A percentile compares a stretch with the other conserved stretches of the same genome.
phyloP scores from a whole-genome alignment of 2,329 filamentous ascomycete genomes.

The Fusarium sp. region DNA sequence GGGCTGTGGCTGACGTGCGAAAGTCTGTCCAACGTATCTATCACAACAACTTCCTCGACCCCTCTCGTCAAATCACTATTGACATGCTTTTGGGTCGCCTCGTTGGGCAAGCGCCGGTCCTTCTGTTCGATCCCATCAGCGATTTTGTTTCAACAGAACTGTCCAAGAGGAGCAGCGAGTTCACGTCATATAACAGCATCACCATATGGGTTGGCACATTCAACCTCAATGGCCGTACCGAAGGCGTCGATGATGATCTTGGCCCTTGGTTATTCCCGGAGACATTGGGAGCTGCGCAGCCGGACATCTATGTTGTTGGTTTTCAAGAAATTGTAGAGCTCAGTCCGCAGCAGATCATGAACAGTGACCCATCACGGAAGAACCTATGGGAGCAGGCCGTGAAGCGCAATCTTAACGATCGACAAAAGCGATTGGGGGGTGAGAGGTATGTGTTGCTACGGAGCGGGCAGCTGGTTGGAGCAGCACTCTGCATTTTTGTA shows the following conservation, averaged over 20 bases:
- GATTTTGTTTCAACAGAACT: constrained; percentile 86
- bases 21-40: constrained; percentile 95
- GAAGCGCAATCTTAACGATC: constrained; percentile 75
- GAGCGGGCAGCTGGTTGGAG: constrained; percentile 93
- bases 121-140: constrained; percentile 92
- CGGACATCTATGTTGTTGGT: constrained; percentile 87
- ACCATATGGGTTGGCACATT: constrained; percentile 89
- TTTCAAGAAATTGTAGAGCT: constrained; percentile 99
- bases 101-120: constrained; percentile 82
- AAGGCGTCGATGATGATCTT: constrained; percentile 80
- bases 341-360: constrained; percentile 98
- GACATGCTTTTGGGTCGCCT: constrained; percentile 89
- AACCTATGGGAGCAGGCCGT: constrained; percentile 88
- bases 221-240: constrained; percentile 89
- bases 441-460: constrained; percentile 89
- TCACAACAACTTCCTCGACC: constrained; percentile 97
- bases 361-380: constrained; percentile 87
- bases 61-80: constrained; percentile 90
- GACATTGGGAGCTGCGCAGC: constrained; percentile 65
- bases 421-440: constrained; percentile 69
- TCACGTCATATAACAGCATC: constrained; percentile 76
- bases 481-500: constrained; percentile 91
- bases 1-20: constrained; percentile 90
- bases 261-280: constrained; percentile 84
- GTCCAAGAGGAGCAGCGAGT: constrained; percentile 72